phyloP scores from a whole-genome alignment of 805 yeast species.

The Phaffomyces thermotolerans region DNA sequence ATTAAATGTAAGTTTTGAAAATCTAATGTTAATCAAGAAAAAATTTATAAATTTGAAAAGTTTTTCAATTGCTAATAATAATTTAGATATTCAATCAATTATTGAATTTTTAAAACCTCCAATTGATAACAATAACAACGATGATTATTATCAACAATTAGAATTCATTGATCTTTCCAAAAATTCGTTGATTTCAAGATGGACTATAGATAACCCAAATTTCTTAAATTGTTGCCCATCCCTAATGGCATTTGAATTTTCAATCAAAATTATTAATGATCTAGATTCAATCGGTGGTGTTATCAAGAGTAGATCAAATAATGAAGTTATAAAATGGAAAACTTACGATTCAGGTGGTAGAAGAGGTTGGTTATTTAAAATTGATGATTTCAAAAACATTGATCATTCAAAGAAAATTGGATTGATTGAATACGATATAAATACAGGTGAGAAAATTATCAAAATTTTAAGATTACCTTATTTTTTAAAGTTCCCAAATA shows the following conservation, averaged over 20 bases:
- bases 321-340: slow-evolving; percentile 22
- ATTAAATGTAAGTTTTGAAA: slow-evolving; percentile 40
- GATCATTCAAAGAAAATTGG: slow-evolving; percentile 27
- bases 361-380: slow-evolving; percentile 71
- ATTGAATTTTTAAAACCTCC: slow-evolving; percentile 27
- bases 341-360: slow-evolving; percentile 47
- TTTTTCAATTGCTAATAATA: slow-evolving; percentile 29
- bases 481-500: slow-evolving; percentile 32
- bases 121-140: slow-evolving; percentile 8
- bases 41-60: slow-evolving; percentile 32
- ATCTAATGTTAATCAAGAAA: slow-evolving; percentile 31
- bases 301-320: slow-evolving; percentile 17
- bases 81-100: slow-evolving; percentile 27
- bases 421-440: slow-evolving; percentile 51
- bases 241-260: slow-evolving; percentile 62
- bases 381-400: slow-evolving; percentile 27
- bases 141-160: slow-evolving; percentile 28
- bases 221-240: slow-evolving; percentile 38
- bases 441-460: slow-evolving; percentile 54
- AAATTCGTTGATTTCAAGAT: slow-evolving; percentile 48
- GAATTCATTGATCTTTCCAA: slow-evolving; percentile 62
- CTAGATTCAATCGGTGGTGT: slow-evolving; percentile 28
- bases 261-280: slow-evolving; percentile 47
- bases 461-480: slow-evolving; percentile 32
- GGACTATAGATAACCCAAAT: slow-evolving; percentile 47